Base-by-base conservation (phyloP, 345 rosid genomes). In the Trapa bicornis region DNA sequence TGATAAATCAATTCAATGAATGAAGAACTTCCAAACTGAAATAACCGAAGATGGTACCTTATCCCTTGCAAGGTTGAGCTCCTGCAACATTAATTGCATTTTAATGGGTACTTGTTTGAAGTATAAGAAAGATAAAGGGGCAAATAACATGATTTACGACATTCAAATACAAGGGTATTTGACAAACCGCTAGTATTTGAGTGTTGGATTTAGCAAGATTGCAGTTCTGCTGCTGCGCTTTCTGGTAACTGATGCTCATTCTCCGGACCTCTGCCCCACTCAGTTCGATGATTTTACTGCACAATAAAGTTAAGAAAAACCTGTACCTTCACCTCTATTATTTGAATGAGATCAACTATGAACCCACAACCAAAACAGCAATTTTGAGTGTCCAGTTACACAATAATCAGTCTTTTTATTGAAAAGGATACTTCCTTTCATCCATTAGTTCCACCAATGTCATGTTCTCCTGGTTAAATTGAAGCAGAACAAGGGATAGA, bases 391-490 rank as follows among this genome's bases (percentile, higher is more conserved):
- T 17, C 45, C 35, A 41, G 3, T 22, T 0, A 14, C n/a, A 5
- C 45, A 60, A 39, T 16, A 9, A 14, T 22, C 50, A 9, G 3
- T 16, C 37, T 15, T 65, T 43, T 37, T 7, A 42, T 57, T 56
- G 43, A 5, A 38, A 81, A 83, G 84, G 92, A 92, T 87, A 87
- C 91, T 92, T 81, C 73, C 84, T 84, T 66, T 89, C 87, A 61
- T 83, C 90, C 47, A 86, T 64, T 64, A 89, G 81, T 70, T 85
- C 83, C 82, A 81, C 69, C 80, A 92, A 66, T 53, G 78, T 62
- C 71, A 66, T 45, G 33, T 83, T 92, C 70, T 92, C 98, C 96
- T 87, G 83, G 37, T 77, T 60, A 71, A 68, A 50, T 67, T 7
- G 13, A 72, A 35, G 67, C 16, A 29, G 29, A 47, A 74, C 8